A percentile compares a stretch with the other conserved stretches of the same genome.
Evolutionary conservation across 2,329 filamentous ascomycete genomes (phyloP).

Genomic region (Trichoderma brevicompactum): DNA sequence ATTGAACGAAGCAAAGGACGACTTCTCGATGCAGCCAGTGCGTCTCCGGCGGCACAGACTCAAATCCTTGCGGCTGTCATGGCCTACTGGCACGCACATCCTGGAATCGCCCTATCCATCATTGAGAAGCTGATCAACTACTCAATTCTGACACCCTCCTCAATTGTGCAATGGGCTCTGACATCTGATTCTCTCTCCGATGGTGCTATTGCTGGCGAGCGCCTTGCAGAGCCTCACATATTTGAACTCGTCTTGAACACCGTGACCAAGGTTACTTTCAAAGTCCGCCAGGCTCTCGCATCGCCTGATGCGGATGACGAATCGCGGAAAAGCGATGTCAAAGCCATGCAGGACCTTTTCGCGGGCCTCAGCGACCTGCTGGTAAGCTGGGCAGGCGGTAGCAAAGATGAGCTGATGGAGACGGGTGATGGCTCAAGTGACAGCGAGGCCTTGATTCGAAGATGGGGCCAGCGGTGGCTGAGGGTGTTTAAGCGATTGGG

Average conservation of each 20-base stretch:
- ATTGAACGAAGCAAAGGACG: constrained; percentile 94
- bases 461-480: constrained; percentile 86
- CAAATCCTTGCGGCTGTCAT: constrained; percentile 93
- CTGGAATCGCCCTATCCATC: constrained; percentile 88
- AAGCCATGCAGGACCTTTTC: constrained; percentile 80
- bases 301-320: constrained; percentile 66
- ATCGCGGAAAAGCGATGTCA: constrained; percentile 69
- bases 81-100: constrained; percentile 90
- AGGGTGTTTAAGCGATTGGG: constrained; percentile 80
- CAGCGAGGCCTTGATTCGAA: constrained; percentile 67
- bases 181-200: constrained; percentile 57
- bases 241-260: constrained; percentile 92
- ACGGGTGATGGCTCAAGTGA: constrained; percentile 61
- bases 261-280: constrained; percentile 84
- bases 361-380: constrained; percentile 78
- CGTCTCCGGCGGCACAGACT: constrained; percentile 74
- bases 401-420: constrained; percentile 77
- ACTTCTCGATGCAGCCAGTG: constrained; percentile 75
- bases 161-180: constrained; percentile 89
- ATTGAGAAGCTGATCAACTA: constrained; percentile 98
- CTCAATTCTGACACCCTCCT: constrained; percentile 83
- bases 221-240: constrained; percentile 74
- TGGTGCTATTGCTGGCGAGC: constrained; percentile 60
- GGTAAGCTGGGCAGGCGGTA: constrained; percentile 70
- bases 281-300: constrained; percentile 77